phyloP scores from a whole-genome alignment of 495 filamentous ascomycete species.

The Daldinia decipiens region DNA sequence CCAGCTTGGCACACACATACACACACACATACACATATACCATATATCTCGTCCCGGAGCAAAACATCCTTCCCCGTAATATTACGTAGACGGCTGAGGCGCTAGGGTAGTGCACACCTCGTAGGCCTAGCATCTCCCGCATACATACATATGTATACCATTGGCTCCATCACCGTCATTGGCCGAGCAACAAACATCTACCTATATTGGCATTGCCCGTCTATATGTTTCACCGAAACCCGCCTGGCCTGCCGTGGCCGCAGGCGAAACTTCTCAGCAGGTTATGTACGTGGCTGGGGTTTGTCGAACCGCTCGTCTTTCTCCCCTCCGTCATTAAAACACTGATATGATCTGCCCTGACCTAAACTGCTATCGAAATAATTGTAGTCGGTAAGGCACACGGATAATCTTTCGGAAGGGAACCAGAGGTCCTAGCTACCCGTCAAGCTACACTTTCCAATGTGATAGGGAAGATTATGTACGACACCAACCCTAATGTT shows the following conservation, averaged over 20 bases:
- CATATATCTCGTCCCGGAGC: neutral
- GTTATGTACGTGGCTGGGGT: constrained; percentile 3
- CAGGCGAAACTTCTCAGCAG: constrained; percentile 16
- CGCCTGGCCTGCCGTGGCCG: constrained; percentile 7
- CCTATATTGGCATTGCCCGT: constrained; percentile 1
- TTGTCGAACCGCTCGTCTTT: neutral
- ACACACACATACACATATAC: neutral
- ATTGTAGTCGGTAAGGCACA: neutral
- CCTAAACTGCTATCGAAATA: neutral
- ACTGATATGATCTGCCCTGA: neutral
- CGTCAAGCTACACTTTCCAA: neutral
- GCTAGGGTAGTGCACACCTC: constrained; percentile 9
- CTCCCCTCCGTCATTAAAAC: neutral
- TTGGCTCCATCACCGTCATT: constrained; percentile 34
- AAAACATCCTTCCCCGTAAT: constrained; percentile 6
- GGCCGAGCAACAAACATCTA: constrained; percentile 8
- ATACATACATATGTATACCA: constrained; percentile 15
- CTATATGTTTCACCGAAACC: constrained; percentile 34
- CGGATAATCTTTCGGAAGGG: neutral
- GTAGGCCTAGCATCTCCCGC: constrained; percentile 5
- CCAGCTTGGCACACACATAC: constrained; percentile 1
- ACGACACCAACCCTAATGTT: constrained; percentile 13
- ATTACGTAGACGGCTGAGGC: constrained; percentile 37
- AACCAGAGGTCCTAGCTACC: neutral
- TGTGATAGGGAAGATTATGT: constrained; percentile 7